Conservation (phyloP, 2,329 filamentous ascomycete genomes). For the Monilinia polystroma region DNA sequence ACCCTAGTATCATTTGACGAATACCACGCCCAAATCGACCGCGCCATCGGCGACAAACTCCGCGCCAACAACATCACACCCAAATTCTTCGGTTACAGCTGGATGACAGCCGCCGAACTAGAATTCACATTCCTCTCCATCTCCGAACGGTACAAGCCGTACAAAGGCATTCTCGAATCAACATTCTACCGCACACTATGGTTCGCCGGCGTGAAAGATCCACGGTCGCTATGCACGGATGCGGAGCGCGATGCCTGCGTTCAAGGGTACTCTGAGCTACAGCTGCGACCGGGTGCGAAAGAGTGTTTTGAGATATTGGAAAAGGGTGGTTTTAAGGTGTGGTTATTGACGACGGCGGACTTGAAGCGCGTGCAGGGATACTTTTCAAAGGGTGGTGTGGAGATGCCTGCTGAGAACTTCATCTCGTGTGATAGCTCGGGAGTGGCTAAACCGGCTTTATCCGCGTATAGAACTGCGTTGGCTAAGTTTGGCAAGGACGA, state of each 20-base stretch:
- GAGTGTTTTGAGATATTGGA: conserved; percentile 47
- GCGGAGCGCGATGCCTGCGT: conserved; percentile 46
- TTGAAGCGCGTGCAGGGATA: conserved; percentile 50
- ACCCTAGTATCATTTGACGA: conserved; percentile 49
- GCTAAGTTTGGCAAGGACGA: conserved; percentile 43
- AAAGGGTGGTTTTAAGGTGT: conserved; percentile 49
- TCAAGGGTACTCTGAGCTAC: conserved; percentile 42
- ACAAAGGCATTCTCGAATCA: conserved; percentile 45
- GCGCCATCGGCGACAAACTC: conserved; percentile 46
- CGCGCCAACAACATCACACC: conserved; percentile 43
- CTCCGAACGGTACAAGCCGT: conserved; percentile 45
- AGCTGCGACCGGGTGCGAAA: conserved; percentile 43
- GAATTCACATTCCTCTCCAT: conserved; percentile 52
- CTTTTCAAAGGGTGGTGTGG: conserved; percentile 48
- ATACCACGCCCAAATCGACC: conserved; percentile 45
- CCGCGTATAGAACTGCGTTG: conserved; percentile 46
- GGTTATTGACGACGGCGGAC: conserved; percentile 55
- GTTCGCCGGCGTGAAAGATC: conserved; percentile 46
- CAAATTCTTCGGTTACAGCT: conserved; percentile 46
- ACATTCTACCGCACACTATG: conserved; percentile 52
- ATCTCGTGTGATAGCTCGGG: conserved; percentile 51
- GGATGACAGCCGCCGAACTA: conserved; percentile 48
- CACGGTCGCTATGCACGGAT: conserved; percentile 45
- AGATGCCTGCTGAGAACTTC: conserved; percentile 51
- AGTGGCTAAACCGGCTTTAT: conserved; percentile 51